Conservation (phyloP, 371 early-diverging fungal genomes). For the Mortierella sp. region DNA sequence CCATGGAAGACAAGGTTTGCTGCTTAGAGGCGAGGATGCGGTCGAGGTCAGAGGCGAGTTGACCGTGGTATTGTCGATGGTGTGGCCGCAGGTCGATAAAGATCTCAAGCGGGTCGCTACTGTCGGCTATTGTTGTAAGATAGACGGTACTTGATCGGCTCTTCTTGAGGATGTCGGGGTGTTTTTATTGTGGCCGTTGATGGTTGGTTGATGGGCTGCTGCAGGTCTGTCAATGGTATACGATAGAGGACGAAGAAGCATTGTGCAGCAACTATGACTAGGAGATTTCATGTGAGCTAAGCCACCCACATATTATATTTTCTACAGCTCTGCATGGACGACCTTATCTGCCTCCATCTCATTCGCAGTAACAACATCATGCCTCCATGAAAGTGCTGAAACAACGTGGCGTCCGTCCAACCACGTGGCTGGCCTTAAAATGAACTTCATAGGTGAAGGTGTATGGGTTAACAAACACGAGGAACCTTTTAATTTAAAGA, state of each 20-base stretch:
- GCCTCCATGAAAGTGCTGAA: conserved; percentile 88
- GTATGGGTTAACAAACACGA: background rate
- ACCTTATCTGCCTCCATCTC: conserved; percentile 36
- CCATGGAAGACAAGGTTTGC: background rate
- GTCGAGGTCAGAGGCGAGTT: conserved; percentile 24
- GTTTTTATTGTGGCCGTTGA: background rate
- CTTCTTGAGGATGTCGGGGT: background rate
- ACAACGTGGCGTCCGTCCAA: conserved; percentile 93
- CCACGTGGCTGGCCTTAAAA: conserved; percentile 83
- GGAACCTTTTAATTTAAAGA: background rate
- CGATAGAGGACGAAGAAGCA: background rate
- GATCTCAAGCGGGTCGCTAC: conserved; percentile 20
- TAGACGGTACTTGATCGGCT: background rate
- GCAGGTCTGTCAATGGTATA: background rate
- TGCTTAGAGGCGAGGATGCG: conserved; percentile 20
- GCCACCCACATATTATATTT: background rate
- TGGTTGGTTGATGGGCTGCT: background rate
- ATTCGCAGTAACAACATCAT: conserved; percentile 78
- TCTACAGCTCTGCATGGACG: conserved; percentile 42
- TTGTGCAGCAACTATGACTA: background rate
- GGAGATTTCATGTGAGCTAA: background rate
- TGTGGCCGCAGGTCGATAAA: conserved; percentile 23
- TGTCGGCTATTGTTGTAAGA: background rate
- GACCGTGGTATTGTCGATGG: conserved; percentile 27
- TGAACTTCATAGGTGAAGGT: conserved; percentile 60